These are phyloP conservation scores for Trametes cingulata DNA, from an alignment of 768 basidiomycete species.

Conservation along the genomic window DNA sequence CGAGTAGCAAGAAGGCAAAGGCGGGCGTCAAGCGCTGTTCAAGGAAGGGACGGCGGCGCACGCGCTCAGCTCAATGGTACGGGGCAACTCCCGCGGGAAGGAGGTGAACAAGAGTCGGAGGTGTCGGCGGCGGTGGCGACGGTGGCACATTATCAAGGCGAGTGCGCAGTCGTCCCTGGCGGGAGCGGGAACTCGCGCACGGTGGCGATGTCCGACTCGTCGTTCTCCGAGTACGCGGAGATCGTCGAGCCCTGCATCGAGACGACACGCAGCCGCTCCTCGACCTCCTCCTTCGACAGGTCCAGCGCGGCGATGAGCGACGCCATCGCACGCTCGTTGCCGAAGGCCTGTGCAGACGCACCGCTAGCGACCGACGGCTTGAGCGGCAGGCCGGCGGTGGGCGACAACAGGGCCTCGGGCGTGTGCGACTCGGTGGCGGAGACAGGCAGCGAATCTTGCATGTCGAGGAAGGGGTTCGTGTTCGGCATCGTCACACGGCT, in stretches of 20 bases:
- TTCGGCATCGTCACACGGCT: conserved; percentile 9
- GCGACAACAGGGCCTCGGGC: conserved; percentile 40
- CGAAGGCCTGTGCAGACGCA: conserved; percentile 30
- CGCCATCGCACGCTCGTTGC: conserved; percentile 55
- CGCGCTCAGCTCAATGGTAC: conserved; percentile 16
- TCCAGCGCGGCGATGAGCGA: conserved; percentile 73
- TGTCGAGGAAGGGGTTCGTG: conserved; percentile 48
- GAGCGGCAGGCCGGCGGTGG: conserved; percentile 14
- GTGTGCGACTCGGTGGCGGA: conserved; percentile 25
- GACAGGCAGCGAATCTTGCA: conserved; percentile 17
- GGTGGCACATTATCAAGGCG: conserved; percentile 2
- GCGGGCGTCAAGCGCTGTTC: conserved; percentile 18
- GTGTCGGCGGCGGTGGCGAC: background rate
- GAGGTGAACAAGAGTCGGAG: background rate
- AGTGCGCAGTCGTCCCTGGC: conserved; percentile 10
- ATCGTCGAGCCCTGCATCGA: conserved; percentile 52
- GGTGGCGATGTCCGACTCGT: conserved; percentile 23
- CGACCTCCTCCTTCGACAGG: conserved; percentile 45
- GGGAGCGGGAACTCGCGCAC: conserved; percentile 26
- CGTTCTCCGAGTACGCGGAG: conserved; percentile 31
- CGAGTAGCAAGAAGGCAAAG: conserved; percentile 8
- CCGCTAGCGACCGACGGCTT: conserved; percentile 40
- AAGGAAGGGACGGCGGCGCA: conserved; percentile 22
- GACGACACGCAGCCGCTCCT: conserved; percentile 53
- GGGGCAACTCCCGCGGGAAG: background rate